Base-by-base conservation (phyloP, 352 stramenopile species). In the Blastocystis sp. region DNA sequence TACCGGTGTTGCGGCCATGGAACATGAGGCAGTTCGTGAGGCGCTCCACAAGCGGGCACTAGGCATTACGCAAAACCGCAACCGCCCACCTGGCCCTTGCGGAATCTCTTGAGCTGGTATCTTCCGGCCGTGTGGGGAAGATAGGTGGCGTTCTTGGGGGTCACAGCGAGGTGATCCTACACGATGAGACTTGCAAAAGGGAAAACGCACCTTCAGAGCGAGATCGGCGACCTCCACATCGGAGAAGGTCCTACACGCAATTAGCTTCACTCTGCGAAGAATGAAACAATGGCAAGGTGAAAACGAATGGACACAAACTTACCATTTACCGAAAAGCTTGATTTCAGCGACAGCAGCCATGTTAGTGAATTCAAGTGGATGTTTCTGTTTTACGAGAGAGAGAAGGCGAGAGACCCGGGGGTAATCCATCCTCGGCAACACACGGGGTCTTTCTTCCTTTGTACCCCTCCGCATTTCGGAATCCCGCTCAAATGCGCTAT, bases 261-360 rank as follows among this genome's bases (percentile, higher is more conserved):
- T 80, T 28, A 19, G 40, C 52, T 43, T 21, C 14, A 19, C 52
- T 41, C 11, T 43, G 21, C 41, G 11, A 17, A 67, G 64, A 0
- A 11, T 78, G 48, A 80, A 82, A 28, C 14, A 5, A 10, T n/a
- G 41, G 3, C 88, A 17, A 19, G 17, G 10, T 21, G n/a, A 1
- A 45, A 5, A 2, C 38, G n/a, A 62, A 40, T 41, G 52, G 43
- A 52, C 34, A 56, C 40, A 89, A 88, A 88, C 89, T 87, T 77
- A 91, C 90, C 93, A 96, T 90, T 96, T 95, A 86, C 92, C 92
- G 89, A 95, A 95, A 53, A 96, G 91, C 89, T 95, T 95, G 59
- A 96, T 91, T 87, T 95, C 92, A 23, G 90, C 61, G 28, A 23
- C 78, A 62, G 76, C 74, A 88, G 80, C 80, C 80, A 88, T 88